These are phyloP conservation scores for Gossypioides kirkii DNA, from an alignment of 345 rosid species.

Conservation along the genomic window DNA sequence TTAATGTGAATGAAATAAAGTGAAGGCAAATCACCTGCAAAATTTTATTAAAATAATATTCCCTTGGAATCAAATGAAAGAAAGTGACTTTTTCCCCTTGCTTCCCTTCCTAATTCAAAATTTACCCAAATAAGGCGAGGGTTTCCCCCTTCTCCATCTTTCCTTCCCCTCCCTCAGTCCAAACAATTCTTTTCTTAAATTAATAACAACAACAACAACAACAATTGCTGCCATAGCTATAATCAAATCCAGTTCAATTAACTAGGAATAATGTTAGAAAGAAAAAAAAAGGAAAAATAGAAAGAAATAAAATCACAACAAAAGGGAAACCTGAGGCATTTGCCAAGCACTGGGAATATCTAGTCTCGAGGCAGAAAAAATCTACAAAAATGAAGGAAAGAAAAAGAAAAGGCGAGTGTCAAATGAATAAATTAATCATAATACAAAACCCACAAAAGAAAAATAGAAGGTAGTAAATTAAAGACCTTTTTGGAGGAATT, in stretches of 20 bases:
- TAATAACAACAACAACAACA: background rate
- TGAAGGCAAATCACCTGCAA: slow-evolving; percentile 1
- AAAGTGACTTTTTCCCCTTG: background rate
- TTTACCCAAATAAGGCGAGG: background rate
- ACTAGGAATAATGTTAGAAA: background rate
- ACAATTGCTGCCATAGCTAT: background rate
- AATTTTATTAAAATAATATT: background rate
- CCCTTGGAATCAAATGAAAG: background rate
- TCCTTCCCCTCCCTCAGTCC: background rate
- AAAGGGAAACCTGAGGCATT: slow-evolving; percentile 82
- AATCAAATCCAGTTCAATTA: background rate
- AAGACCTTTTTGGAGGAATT: slow-evolving; percentile 72
- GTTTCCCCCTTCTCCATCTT: no score
- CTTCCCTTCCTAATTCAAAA: background rate
- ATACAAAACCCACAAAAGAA: background rate
- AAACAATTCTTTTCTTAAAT: background rate
- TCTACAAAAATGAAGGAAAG: slow-evolving; percentile 28
- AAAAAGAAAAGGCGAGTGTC: background rate
- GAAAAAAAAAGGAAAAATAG: background rate
- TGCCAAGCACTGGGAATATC: slow-evolving; percentile 90
- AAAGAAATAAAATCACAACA: background rate
- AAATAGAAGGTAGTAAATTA: background rate
- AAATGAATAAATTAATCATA: background rate
- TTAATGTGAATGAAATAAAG: background rate
- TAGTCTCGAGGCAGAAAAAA: slow-evolving; percentile 84